A percentile compares a stretch with the other conserved stretches of the same genome.
Evolutionary conservation across 1,284 basidiomycete genomes (phyloP).

Genomic region (Irpex sp.): DNA sequence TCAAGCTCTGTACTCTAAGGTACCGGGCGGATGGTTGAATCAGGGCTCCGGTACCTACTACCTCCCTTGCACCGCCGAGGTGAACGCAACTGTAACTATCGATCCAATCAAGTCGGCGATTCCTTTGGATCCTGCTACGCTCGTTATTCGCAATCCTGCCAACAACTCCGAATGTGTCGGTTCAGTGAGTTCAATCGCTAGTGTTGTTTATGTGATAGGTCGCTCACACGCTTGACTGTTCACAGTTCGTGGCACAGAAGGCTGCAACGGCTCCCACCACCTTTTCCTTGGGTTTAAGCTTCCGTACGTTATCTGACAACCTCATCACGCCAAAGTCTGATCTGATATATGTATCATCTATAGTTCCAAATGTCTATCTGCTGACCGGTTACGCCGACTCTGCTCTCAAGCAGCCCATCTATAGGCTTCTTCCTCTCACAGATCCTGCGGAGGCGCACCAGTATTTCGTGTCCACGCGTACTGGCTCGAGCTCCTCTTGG

Average conservation of each 20-base stretch:
- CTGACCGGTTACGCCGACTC: conserved; percentile 4
- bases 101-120: background rate
- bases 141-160: conserved; percentile 3
- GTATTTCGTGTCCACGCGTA: background rate
- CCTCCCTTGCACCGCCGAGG: conserved; percentile 4
- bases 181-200: conserved; percentile 4
- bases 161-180: conserved; percentile 8
- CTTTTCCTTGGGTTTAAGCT: conserved; percentile 3
- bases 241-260: background rate
- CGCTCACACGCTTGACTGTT: background rate
- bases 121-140: conserved; percentile 3
- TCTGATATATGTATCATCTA: background rate
- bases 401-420: conserved; percentile 1
- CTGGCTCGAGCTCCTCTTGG: background rate
- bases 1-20: background rate
- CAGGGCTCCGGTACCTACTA: conserved; percentile 1
- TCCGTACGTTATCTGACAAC: conserved; percentile 1
- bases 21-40: background rate
- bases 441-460: background rate
- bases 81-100: background rate
- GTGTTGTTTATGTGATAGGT: background rate
- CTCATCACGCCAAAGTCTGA: background rate
- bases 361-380: background rate
- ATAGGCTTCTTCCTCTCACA: conserved; percentile 5
- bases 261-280: background rate